Evolutionary conservation across 2,329 filamentous ascomycete genomes (phyloP).

Genomic region (Parafenestella ontariensis): DNA sequence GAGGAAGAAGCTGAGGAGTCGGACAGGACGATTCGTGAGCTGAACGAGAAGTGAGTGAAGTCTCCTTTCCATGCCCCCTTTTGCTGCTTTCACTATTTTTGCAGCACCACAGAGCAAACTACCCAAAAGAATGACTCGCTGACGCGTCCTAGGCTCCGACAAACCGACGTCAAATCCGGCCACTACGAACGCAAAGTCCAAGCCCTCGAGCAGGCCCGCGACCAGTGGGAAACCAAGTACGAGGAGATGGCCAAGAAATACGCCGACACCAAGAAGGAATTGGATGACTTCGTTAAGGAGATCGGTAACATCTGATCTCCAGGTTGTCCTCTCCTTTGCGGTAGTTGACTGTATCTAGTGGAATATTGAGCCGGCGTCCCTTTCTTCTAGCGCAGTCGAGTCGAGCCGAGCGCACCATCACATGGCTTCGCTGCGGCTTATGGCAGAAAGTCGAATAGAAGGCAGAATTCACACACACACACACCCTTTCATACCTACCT

Average conservation of each 20-base stretch:
- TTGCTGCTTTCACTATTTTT: too few relatives aligned
- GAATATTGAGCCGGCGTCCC: conserved; percentile 31
- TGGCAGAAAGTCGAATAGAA: conserved; percentile 13
- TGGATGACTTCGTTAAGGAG: conserved; percentile 88
- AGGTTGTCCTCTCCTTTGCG: conserved; percentile 30
- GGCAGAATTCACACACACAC: conserved; percentile 24
- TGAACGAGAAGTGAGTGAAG: conserved; percentile 91
- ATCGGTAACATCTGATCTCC: conserved; percentile 85
- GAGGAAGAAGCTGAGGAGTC: conserved; percentile 98
- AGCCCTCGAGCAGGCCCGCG: conserved; percentile 87
- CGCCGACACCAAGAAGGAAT: conserved; percentile 80
- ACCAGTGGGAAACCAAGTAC: conserved; percentile 97
- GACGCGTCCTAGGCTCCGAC: conserved; percentile 76
- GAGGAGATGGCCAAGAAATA: conserved; percentile 97
- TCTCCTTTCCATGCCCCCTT: not conserved
- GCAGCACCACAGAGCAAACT: not conserved
- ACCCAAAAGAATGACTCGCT: conserved; percentile 13
- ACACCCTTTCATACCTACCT: conserved; percentile 29
- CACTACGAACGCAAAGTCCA: conserved; percentile 99
- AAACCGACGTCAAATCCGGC: conserved; percentile 98
- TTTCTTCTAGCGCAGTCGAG: conserved; percentile 7
- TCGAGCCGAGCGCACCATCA: conserved; percentile 26
- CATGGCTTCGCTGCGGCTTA: conserved; percentile 20
- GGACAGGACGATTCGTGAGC: conserved; percentile 94
- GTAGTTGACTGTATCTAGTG: conserved; percentile 40